Evolutionary conservation across 2,329 filamentous ascomycete genomes (phyloP).

Genomic region (Pezicula neosporulosa): DNA sequence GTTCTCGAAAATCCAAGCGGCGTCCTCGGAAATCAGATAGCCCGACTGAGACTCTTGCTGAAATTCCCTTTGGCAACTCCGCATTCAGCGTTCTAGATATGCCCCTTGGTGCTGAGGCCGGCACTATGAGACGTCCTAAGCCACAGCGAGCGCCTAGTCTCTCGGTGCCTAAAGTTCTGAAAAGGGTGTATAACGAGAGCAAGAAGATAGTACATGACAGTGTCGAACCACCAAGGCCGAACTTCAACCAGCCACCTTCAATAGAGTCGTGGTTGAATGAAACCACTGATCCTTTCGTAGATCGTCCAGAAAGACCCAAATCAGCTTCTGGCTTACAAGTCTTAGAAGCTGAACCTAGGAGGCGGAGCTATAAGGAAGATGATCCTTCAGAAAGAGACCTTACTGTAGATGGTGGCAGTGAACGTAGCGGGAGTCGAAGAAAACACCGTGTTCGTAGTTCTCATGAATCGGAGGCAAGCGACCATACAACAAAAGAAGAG

Average conservation of each 20-base stretch:
- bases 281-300: slow-evolving; percentile 61
- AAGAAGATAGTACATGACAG: slow-evolving; percentile 63
- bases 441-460: slow-evolving; percentile 12
- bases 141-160: slow-evolving; percentile 53
- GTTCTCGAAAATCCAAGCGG: slow-evolving; percentile 15
- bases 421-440: slow-evolving; percentile 6
- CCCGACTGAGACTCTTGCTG: slow-evolving; percentile 45
- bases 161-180: slow-evolving; percentile 60
- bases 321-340: slow-evolving; percentile 23
- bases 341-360: slow-evolving; percentile 26
- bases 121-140: slow-evolving; percentile 38
- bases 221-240: slow-evolving; percentile 50
- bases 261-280: slow-evolving; percentile 64
- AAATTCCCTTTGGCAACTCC: slow-evolving; percentile 61
- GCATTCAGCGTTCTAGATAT: slow-evolving; percentile 65
- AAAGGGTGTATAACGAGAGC: slow-evolving; percentile 60
- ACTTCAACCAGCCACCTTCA: slow-evolving; percentile 55
- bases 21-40: slow-evolving; percentile 18
- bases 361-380: slow-evolving; percentile 22
- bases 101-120: slow-evolving; percentile 44
- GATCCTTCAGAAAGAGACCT: slow-evolving; percentile 14
- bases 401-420: slow-evolving; percentile 11
- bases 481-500: slow-evolving; percentile 23
- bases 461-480: slow-evolving; percentile 11
- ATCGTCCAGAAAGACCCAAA: slow-evolving; percentile 27